Conservation (phyloP, 345 rosid genomes). For the Mallotus nudiflorus region DNA sequence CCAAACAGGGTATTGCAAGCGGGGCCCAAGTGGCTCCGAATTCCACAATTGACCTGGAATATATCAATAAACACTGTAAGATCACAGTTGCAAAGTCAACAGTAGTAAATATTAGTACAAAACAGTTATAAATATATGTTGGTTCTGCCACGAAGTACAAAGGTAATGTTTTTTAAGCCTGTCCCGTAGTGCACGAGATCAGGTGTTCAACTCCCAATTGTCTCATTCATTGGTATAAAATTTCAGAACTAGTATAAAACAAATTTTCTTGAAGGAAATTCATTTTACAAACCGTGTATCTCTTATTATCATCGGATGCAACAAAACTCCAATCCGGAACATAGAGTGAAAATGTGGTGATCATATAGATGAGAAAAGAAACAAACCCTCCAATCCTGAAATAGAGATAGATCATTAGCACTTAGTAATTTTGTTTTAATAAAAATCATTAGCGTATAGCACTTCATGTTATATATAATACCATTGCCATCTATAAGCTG, state of each 20-base stretch:
- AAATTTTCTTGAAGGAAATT: too few relatives aligned
- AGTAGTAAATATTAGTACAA: too few relatives aligned
- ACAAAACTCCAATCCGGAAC: constrained; percentile 69
- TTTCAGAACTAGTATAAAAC: too few relatives aligned
- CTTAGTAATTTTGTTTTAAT: too few relatives aligned
- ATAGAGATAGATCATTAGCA: not conserved
- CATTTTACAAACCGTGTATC: constrained; percentile 41
- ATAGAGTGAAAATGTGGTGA: constrained; percentile 47
- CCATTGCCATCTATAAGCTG: constrained; percentile 67
- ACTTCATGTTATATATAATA: constrained; percentile 11
- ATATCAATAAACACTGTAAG: too few relatives aligned
- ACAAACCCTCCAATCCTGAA: constrained; percentile 55
- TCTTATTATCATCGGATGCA: not conserved
- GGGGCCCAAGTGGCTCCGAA: constrained; percentile 71
- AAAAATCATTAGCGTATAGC: too few relatives aligned
- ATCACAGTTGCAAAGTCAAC: not conserved
- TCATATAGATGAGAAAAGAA: constrained; percentile 54
- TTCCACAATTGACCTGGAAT: constrained; percentile 62
- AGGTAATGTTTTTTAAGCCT: too few relatives aligned
- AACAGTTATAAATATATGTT: too few relatives aligned
- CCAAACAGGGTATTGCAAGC: constrained; percentile 69
- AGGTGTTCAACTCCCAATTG: too few relatives aligned
- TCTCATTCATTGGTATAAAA: too few relatives aligned
- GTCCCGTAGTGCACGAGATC: too few relatives aligned
- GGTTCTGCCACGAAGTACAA: too few relatives aligned